phyloP scores from a whole-genome alignment of 345 rosid species.

The Populus euphratica region DNA sequence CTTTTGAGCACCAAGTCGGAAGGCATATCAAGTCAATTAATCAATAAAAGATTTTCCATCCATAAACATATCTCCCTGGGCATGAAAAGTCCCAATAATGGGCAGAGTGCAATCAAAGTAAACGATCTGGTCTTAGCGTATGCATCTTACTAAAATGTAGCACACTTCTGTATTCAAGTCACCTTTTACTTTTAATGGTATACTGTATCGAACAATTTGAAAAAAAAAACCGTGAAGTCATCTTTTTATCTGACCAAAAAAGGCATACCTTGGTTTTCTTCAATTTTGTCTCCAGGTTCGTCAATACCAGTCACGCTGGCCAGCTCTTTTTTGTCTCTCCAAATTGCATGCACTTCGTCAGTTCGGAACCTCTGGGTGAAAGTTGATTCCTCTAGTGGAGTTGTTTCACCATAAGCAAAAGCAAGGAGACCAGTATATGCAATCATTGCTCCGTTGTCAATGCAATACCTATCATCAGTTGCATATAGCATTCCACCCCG shows the following conservation, averaged over 20 bases:
- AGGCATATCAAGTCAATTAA: too few species aligned
- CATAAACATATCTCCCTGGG: not conserved
- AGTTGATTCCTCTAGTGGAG: slow-evolving; percentile 76
- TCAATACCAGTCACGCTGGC: not conserved
- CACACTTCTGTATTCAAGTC: not conserved
- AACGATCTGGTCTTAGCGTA: not conserved
- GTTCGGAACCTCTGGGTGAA: slow-evolving; percentile 93
- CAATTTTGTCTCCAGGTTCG: not conserved
- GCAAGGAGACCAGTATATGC: slow-evolving; percentile 92
- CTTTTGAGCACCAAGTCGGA: not conserved
- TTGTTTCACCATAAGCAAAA: slow-evolving; percentile 59
- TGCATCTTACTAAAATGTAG: not conserved
- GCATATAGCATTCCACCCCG: slow-evolving; percentile 81
- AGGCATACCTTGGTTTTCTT: not conserved
- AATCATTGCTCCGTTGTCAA: slow-evolving; percentile 97
- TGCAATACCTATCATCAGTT: slow-evolving; percentile 84
- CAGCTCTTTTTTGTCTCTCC: slow-evolving; percentile 56
- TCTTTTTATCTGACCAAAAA: not conserved
- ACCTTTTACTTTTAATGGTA: too few species aligned
- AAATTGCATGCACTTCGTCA: slow-evolving; percentile 86
- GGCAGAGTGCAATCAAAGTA: not conserved
- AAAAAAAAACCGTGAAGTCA: not conserved
- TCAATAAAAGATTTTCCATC: too few species aligned
- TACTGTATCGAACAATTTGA: not conserved
- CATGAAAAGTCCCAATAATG: not conserved